These are phyloP conservation scores for Microstegium vimineum DNA, from an alignment of 176 grass and related monocot species.

Conservation along the genomic window DNA sequence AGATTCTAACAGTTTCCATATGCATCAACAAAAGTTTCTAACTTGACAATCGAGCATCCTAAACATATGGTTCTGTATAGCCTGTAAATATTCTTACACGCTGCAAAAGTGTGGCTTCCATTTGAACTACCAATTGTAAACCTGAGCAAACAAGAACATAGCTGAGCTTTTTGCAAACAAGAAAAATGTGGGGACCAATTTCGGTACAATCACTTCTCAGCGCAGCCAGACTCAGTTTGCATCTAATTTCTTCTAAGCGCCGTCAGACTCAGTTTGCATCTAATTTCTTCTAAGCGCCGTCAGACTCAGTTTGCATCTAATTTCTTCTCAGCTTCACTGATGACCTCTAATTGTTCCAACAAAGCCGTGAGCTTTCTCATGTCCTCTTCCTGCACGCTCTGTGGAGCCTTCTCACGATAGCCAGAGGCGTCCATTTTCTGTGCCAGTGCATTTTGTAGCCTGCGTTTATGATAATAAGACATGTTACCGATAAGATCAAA, in stretches of 20 bases:
- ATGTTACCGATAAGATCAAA: neutral
- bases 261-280: no score
- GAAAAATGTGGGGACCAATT: neutral
- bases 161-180: neutral
- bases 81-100: neutral
- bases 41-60: neutral
- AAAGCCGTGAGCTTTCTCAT: conserved; percentile 53
- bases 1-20: neutral
- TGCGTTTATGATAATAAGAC: conserved; percentile 23
- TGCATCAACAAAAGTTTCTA: neutral
- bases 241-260: no score
- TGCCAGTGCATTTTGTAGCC: conserved; percentile 43
- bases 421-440: conserved; percentile 52
- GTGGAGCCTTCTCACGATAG: conserved; percentile 76
- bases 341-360: conserved; percentile 64
- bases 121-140: neutral
- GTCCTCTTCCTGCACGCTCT: conserved; percentile 63
- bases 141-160: neutral
- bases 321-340: conserved; percentile 76
- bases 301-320: neutral
- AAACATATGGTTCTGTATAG: neutral
- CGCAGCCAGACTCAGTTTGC: no score
- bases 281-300: no score
- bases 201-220: neutral
- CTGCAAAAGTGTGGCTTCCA: neutral